These are phyloP conservation scores for Penstemon davidsonii DNA, from an alignment of 257 asterid genomes.

Conservation along the genomic window DNA sequence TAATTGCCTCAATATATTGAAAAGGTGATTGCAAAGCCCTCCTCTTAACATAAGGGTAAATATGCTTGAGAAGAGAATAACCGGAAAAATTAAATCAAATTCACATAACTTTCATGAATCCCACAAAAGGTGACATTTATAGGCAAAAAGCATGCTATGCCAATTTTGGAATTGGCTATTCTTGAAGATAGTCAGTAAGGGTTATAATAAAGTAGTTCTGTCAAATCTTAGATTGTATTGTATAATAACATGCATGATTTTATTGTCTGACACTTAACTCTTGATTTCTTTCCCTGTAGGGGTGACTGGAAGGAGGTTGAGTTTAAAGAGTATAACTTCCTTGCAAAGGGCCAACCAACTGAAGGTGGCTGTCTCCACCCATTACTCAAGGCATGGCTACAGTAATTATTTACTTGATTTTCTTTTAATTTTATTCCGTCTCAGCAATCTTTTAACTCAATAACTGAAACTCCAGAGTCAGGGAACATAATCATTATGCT, in stretches of 20 bases:
- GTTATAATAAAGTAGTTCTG: neutral
- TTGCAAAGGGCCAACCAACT: slow-evolving; percentile 91
- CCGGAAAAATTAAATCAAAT: neutral
- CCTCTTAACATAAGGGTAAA: neutral
- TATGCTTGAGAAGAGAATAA: neutral
- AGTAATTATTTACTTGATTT: slow-evolving; percentile 21
- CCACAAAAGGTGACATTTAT: neutral
- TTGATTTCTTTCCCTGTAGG: slow-evolving; percentile 43
- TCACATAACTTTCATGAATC: neutral
- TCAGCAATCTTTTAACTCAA: neutral
- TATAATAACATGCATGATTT: neutral
- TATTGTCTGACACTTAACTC: neutral
- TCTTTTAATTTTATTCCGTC: slow-evolving; percentile 10
- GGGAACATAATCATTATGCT: slow-evolving; percentile 1
- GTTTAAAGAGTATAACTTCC: slow-evolving; percentile 92
- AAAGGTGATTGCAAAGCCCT: neutral
- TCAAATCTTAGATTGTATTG: neutral
- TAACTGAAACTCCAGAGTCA: neutral
- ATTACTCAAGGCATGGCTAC: slow-evolving; percentile 68
- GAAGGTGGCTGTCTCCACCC: slow-evolving; percentile 99
- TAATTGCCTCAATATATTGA: neutral
- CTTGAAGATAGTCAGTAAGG: neutral
- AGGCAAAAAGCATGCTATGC: neutral
- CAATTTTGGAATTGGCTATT: neutral
- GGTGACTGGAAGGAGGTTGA: slow-evolving; percentile 94